A percentile compares a stretch with the other conserved stretches of the same genome.
phyloP scores from a whole-genome alignment of 805 yeast species.

The Hanseniaspora guilliermondii region DNA sequence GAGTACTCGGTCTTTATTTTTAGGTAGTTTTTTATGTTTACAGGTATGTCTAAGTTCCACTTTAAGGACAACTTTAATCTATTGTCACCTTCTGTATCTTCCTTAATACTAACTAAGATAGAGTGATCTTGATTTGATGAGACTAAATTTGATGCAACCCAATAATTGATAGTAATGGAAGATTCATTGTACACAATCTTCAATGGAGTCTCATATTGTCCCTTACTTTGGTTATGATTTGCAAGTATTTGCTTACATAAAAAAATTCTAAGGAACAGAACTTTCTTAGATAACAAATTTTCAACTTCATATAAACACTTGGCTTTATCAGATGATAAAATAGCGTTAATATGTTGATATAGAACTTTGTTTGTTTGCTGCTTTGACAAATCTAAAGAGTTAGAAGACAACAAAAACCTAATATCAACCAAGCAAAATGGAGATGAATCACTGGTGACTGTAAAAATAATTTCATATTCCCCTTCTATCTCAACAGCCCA shows the following conservation, averaged over 20 bases:
- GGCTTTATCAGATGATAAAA: constrained; percentile 15
- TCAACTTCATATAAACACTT: constrained; percentile 24
- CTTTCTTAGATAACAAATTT: constrained; percentile 26
- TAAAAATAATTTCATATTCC: constrained; percentile 66
- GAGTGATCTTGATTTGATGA: constrained; percentile 17
- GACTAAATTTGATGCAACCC: constrained; percentile 20
- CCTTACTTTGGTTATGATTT: constrained; percentile 8
- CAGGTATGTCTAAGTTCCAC: constrained; percentile 22
- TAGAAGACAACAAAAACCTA: constrained; percentile 39
- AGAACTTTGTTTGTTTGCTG: constrained; percentile 15
- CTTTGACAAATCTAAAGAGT: constrained; percentile 13
- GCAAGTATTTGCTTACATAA: constrained; percentile 25
- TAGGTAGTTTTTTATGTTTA: constrained; percentile 15
- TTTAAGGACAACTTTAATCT: constrained; percentile 19
- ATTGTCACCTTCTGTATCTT: constrained; percentile 16
- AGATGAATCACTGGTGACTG: constrained; percentile 54
- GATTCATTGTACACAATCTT: constrained; percentile 23
- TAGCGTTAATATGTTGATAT: constrained; percentile 26
- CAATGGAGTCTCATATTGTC: constrained; percentile 5
- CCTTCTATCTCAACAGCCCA: constrained; percentile 49
- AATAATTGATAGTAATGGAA: constrained; percentile 25
- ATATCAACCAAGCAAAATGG: constrained; percentile 73
- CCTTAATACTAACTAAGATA: constrained; percentile 24
- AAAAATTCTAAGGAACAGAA: constrained; percentile 26
- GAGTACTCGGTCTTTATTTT: constrained; percentile 19